phyloP scores from a whole-genome alignment of 2,329 filamentous ascomycete species.

The Nemania serpens region DNA sequence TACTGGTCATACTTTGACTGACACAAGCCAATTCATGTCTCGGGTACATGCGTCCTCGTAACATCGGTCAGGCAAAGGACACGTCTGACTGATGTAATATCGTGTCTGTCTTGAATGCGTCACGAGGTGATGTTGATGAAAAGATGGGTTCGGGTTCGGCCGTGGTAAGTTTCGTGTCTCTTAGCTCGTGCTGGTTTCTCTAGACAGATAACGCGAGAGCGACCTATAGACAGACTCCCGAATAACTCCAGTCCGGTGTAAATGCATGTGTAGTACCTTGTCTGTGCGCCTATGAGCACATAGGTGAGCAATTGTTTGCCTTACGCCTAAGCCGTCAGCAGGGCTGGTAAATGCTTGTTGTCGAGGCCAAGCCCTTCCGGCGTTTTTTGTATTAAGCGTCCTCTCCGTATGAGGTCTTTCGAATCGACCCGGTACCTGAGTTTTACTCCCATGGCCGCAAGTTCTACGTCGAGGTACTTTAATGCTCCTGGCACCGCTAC shows the following conservation, averaged over 20 bases:
- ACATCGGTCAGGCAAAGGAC: constrained; percentile 2
- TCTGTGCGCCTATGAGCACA: not conserved
- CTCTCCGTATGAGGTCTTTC: constrained; percentile 68
- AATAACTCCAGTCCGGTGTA: constrained; percentile 24
- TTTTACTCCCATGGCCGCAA: constrained; percentile 95
- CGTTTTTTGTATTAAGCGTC: constrained; percentile 49
- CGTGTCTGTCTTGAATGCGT: constrained; percentile 2
- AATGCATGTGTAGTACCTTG: constrained; percentile 14
- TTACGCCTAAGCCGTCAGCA: constrained; percentile 34
- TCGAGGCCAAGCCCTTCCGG: constrained; percentile 41
- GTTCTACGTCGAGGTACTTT: constrained; percentile 90
- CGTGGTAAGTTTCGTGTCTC: not conserved
- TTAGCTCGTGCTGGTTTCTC: constrained; percentile 5
- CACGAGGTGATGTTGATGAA: not conserved
- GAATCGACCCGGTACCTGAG: constrained; percentile 76
- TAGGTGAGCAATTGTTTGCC: not conserved
- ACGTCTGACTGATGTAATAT: constrained; percentile 10
- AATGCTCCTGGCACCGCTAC: constrained; percentile 93
- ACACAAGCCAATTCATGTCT: constrained; percentile 18
- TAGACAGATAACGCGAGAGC: not conserved
- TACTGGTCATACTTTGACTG: constrained; percentile 12
- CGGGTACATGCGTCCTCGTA: constrained; percentile 22
- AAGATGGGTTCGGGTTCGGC: not conserved
- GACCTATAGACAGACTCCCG: constrained; percentile 7
- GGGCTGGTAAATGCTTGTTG: constrained; percentile 32